Evolutionary conservation across 78 protist species (phyloP), one percentile per base, ranked within the genome.

Genomic region (Anaeramoeba flamelloides): DNA sequence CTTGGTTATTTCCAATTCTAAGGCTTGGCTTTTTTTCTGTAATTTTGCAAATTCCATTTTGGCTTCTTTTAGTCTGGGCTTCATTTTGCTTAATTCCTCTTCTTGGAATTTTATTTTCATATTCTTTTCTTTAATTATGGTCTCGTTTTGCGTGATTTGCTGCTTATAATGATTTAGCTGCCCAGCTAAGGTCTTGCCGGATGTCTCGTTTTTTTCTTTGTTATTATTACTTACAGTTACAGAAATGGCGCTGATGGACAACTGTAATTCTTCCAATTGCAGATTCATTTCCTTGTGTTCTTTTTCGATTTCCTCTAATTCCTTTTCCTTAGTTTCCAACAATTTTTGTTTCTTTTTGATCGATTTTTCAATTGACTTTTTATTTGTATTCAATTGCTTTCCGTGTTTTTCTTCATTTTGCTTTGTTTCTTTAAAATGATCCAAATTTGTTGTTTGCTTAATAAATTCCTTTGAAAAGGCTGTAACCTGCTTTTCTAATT

Each of bases 21-120:
- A 3, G 81, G 74, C 33, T 78, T 75, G 30, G 36, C 77, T 76
- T 38, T 1, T 74, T 81, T 75, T 80, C 2, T 26, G 83, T 17
- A 4, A 34, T 1, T 3, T 36, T 22, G n/a, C 41, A 74, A 74
- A 39, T 32, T 82, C 31, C 39, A 3, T 79, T 83, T 82, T 77
- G 74, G 32, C 17, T 38, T 3, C 82, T 37, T 78, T 82, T 31
- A 34, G 1, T 75, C 33, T 39, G 81, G 83, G 69, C 17, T 53
- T 53, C 69, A 53, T 26, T 53, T 53, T 53, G 8, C 34, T 26
- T 26, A 26, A 17, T 17, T 53, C 69, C 34, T 53, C 17, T 53
- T 53, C 17, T 53, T 26, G 17, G 69, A 26, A 17, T 17, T 53
- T 17, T 26, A 17, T 26, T 53, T 53, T 8, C 69, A 53, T 8